Base-by-base conservation (phyloP, 768 basidiomycete genomes). In the Trametes sanguinea region DNA sequence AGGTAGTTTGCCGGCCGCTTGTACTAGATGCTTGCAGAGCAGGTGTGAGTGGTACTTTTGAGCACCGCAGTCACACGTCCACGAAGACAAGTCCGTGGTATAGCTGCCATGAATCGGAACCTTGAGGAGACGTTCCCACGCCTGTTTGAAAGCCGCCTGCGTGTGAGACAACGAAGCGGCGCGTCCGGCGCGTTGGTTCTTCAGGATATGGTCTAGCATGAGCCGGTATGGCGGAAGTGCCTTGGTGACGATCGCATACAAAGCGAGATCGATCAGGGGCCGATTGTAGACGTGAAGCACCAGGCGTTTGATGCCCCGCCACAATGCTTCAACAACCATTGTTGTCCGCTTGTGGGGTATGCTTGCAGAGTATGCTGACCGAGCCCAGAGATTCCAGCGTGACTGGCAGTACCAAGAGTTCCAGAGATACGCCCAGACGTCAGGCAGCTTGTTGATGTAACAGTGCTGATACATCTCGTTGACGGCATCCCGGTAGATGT, bases 11-110 rank as follows among this genome's bases (percentile, higher is more conserved):
- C 56, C 46, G 10, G 72, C 66, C 0, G 70, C 68, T 17, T 77
- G 71, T 2, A 76, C 73, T 16, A 76, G 69, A 54, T 76, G 73
- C 53, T 76, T 75, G 70, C 75, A 76, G 0, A 75, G 57, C 33
- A 72, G 72, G 42, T 68, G 65, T 2, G 56, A 7, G 42, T 74
- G 51, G 51, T 69, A 76, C 57, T 71, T 72, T 51, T 72, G 70
- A 6, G 51, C 59, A 1, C 71, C 71, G 53, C 75, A 76, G 32
- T 67, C 69, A 60, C 75, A 75, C 2, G 68, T 69, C 72, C 72
- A 75, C 2, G 16, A 3, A 0, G 29, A 11, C 10, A 74, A 51
- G 29, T 70, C 47, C 2, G 66, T 70, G 1, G 51, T 29, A 54
- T 74, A 74, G 1, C 1, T 11, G 4, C 45, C 45, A 4, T 29